Evolutionary conservation across 106 monocot genomes (phyloP).

Genomic region (Amphibolis antarctica): DNA sequence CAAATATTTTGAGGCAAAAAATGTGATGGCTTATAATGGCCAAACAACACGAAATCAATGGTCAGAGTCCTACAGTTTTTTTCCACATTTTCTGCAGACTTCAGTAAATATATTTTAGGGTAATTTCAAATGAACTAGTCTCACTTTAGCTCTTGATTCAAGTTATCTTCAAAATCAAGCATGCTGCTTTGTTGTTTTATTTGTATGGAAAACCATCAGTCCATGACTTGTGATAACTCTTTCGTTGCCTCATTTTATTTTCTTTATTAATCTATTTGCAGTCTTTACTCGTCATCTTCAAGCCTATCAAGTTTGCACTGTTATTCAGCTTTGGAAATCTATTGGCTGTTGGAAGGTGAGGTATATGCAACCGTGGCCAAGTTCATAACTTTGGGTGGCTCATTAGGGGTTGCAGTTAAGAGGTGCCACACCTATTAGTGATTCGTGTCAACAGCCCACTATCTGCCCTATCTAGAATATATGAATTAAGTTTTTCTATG

Average conservation of each 20-base stretch:
- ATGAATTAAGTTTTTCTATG: too few species aligned
- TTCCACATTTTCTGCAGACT: background rate
- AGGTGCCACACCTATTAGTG: background rate
- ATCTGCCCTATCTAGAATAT: too few species aligned
- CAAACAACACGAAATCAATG: too few species aligned
- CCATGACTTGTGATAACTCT: background rate
- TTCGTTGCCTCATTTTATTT: background rate
- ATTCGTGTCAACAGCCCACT: too few species aligned
- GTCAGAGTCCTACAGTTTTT: too few species aligned
- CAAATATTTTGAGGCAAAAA: too few species aligned
- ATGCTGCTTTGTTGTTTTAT: background rate
- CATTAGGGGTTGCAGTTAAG: background rate
- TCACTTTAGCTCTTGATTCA: background rate
- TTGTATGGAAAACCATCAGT: background rate
- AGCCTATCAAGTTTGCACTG: constrained; percentile 84
- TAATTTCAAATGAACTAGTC: background rate
- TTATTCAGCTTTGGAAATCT: constrained; percentile 89
- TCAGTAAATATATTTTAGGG: background rate
- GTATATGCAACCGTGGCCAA: background rate
- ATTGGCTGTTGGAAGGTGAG: constrained; percentile 85
- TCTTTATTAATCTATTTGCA: constrained; percentile 30
- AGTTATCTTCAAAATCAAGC: background rate
- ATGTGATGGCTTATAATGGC: too few species aligned
- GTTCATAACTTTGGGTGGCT: background rate
- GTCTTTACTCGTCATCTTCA: constrained; percentile 68